Evolutionary conservation across 441 rosid genomes (phyloP).

Genomic region (Lepidium campestre): DNA sequence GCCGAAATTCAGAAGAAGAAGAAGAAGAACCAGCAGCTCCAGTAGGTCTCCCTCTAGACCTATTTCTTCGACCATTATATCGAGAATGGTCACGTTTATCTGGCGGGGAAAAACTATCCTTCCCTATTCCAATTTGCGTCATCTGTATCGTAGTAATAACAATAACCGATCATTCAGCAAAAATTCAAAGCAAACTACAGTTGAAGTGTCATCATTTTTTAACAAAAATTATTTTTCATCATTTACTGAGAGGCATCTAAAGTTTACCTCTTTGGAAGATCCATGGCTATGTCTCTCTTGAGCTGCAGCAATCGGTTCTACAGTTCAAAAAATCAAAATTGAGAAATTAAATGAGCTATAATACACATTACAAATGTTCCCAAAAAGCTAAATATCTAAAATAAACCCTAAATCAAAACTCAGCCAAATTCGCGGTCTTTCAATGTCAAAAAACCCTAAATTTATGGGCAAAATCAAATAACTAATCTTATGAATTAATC

Average conservation of each 20-base stretch:
- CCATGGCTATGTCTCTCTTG: slow-evolving; percentile 44
- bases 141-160: slow-evolving; percentile 37
- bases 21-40: slow-evolving; percentile 30
- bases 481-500: background rate
- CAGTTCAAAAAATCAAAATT: background rate
- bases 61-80: slow-evolving; percentile 34
- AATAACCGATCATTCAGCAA: background rate
- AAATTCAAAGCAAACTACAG: background rate
- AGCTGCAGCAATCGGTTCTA: slow-evolving; percentile 51
- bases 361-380: background rate
- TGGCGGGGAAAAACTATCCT: slow-evolving; percentile 31
- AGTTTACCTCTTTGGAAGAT: slow-evolving; percentile 66
- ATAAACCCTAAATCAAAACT: background rate
- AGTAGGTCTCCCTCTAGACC: slow-evolving; percentile 45
- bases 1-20: slow-evolving; percentile 30
- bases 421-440: background rate
- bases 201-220: too few species aligned
- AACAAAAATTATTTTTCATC: background rate
- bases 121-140: slow-evolving; percentile 37
- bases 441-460: slow-evolving; percentile 1
- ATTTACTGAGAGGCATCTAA: background rate
- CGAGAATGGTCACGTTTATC: slow-evolving; percentile 25
- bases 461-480: background rate
- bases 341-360: background rate
- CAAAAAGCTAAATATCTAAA: background rate